A percentile compares a stretch with the other conserved stretches of the same genome.
Evolutionary conservation across 2,329 filamentous ascomycete species (phyloP).

Genomic region (Claviceps africana): DNA sequence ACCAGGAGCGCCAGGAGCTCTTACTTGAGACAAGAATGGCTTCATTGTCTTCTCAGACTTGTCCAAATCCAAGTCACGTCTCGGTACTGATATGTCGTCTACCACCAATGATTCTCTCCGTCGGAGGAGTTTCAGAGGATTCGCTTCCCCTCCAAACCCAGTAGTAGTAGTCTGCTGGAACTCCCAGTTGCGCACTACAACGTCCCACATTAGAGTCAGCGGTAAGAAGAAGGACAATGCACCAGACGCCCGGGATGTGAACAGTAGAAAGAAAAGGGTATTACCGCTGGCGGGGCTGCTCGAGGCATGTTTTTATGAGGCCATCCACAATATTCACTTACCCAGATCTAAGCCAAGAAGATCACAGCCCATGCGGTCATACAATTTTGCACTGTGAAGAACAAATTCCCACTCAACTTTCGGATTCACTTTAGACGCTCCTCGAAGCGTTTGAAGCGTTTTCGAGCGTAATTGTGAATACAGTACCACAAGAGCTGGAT

Average conservation of each 20-base stretch:
- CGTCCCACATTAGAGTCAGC: background rate
- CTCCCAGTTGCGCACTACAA: conserved; percentile 61
- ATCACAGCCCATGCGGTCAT: conserved; percentile 87
- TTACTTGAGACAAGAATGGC: conserved; percentile 29
- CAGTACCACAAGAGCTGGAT: conserved; percentile 74
- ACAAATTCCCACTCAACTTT: conserved; percentile 80
- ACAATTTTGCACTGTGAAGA: conserved; percentile 69
- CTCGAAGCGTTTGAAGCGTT: conserved; percentile 68
- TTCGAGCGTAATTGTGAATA: conserved; percentile 76
- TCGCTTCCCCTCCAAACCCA: conserved; percentile 33
- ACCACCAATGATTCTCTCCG: conserved; percentile 68
- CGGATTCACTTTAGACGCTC: conserved; percentile 68
- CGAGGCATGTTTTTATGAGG: background rate
- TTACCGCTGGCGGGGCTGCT: background rate
- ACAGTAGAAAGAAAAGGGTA: background rate
- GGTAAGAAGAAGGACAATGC: background rate
- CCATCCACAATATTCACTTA: conserved; percentile 23
- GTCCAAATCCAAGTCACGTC: conserved; percentile 24
- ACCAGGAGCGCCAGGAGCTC: conserved; percentile 61
- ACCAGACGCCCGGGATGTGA: too few species aligned
- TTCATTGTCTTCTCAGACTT: conserved; percentile 9
- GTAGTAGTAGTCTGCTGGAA: conserved; percentile 43
- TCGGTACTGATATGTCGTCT: conserved; percentile 48
- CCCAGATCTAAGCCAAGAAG: conserved; percentile 73
- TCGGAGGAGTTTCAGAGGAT: conserved; percentile 54